Evolutionary conservation across 495 filamentous ascomycete genomes (phyloP).

Genomic region (Daldinia childiae): DNA sequence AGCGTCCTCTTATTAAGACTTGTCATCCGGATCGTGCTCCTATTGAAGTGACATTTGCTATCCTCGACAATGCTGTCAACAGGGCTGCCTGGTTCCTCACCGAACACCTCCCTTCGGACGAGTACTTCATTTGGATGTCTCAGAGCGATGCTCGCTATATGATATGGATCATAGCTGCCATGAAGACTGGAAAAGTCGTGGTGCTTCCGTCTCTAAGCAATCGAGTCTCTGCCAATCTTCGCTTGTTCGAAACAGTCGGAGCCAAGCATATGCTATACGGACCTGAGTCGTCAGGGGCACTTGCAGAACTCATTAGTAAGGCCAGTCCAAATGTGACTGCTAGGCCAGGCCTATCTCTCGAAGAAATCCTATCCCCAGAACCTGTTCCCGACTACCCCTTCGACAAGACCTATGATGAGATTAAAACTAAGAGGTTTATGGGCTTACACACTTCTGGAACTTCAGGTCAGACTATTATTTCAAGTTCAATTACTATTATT

Average conservation of each 20-base stretch:
- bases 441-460: conserved; percentile 44
- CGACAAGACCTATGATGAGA: conserved; percentile 35
- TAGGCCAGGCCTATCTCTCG: conserved; percentile 18
- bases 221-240: conserved; percentile 36
- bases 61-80: conserved; percentile 41
- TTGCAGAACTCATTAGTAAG: conserved; percentile 27
- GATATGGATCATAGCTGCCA: conserved; percentile 40
- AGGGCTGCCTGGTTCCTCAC: conserved; percentile 41
- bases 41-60: conserved; percentile 32
- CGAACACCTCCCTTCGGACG: conserved; percentile 34
- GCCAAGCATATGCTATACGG: conserved; percentile 38
- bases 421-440: conserved; percentile 38
- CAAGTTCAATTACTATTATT: background rate
- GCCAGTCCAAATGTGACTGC: conserved; percentile 23
- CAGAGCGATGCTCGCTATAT: conserved; percentile 39
- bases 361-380: conserved; percentile 30
- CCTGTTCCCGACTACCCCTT: conserved; percentile 42
- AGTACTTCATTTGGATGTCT: conserved; percentile 42
- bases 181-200: conserved; percentile 41
- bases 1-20: conserved; percentile 32
- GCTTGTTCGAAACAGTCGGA: conserved; percentile 33
- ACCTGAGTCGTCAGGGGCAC: conserved; percentile 31
- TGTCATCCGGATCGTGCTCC: conserved; percentile 35
- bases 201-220: conserved; percentile 40
- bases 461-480: conserved; percentile 28